Evolutionary conservation across 495 filamentous ascomycete genomes (phyloP).

Genomic region (Talaromyces nanjingensis): DNA sequence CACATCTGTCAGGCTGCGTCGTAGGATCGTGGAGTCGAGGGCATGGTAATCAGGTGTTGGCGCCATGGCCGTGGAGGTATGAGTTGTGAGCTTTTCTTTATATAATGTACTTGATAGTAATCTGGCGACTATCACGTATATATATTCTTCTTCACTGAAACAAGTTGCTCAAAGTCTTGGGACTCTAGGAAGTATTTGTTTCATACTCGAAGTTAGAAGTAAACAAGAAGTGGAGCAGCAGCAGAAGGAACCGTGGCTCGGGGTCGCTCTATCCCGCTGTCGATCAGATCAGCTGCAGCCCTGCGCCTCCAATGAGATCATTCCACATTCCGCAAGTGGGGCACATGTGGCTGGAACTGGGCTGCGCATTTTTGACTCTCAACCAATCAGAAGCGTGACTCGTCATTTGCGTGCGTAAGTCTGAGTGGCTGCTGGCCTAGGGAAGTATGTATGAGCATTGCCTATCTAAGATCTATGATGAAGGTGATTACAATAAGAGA

Average conservation of each 20-base stretch:
- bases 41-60: background rate
- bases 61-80: background rate
- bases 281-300: constrained; percentile 3
- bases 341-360: background rate
- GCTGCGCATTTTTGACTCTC: background rate
- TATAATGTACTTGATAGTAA: background rate
- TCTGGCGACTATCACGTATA: background rate
- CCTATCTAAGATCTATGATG: background rate
- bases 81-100: background rate
- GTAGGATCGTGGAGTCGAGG: background rate
- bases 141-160: background rate
- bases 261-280: background rate
- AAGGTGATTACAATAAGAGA: background rate
- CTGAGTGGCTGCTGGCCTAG: background rate
- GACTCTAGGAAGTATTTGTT: too few species aligned
- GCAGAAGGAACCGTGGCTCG: constrained; percentile 4
- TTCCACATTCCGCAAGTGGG: background rate
- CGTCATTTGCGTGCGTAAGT: constrained; percentile 1
- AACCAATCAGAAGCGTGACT: background rate
- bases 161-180: background rate
- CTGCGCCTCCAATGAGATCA: background rate
- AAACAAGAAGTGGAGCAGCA: background rate
- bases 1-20: constrained; percentile 51
- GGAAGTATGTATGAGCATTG: background rate
- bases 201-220: background rate